A percentile compares a stretch with the other conserved stretches of the same genome.
Evolutionary conservation across 163 green algal species (phyloP).

Genomic region (Trebouxiophyceae sp.): DNA sequence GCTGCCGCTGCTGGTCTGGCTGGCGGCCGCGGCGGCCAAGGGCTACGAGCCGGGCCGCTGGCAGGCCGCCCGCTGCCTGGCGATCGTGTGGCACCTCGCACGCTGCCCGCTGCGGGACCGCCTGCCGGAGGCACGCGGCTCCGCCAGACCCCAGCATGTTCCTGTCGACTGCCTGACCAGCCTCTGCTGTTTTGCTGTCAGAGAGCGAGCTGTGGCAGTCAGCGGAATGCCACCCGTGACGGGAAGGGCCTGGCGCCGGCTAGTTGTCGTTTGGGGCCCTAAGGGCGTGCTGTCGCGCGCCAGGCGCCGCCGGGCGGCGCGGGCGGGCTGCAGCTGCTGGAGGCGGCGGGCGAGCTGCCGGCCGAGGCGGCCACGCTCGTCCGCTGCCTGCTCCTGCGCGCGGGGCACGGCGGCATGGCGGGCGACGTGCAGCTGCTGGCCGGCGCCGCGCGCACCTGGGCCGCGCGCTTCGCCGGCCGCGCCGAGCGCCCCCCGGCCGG

Average conservation of each 20-base stretch:
- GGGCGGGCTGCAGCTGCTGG: neutral
- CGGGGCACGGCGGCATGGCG: conserved; percentile 49
- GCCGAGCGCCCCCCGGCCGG: too few species aligned
- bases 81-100: conserved; percentile 36
- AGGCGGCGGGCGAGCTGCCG: neutral
- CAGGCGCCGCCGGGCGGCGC: too few species aligned
- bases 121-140: neutral
- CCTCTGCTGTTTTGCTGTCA: neutral
- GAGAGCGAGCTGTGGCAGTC: neutral
- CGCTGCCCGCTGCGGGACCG: conserved; percentile 24
- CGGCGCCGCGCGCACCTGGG: conserved; percentile 23
- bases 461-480: neutral
- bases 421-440: conserved; percentile 44
- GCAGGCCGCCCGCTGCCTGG: conserved; percentile 21
- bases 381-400: conserved; percentile 23
- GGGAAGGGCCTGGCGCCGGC: neutral
- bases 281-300: too few species aligned
- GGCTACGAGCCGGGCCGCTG: conserved; percentile 17
- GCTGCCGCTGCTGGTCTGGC: conserved; percentile 52
- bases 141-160: neutral
- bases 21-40: conserved; percentile 41
- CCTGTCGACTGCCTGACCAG: neutral
- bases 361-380: conserved; percentile 11
- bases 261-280: too few species aligned
- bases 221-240: neutral